Base-by-base conservation (phyloP, 2,329 filamentous ascomycete species). In the Daldinia eschscholtzii region DNA sequence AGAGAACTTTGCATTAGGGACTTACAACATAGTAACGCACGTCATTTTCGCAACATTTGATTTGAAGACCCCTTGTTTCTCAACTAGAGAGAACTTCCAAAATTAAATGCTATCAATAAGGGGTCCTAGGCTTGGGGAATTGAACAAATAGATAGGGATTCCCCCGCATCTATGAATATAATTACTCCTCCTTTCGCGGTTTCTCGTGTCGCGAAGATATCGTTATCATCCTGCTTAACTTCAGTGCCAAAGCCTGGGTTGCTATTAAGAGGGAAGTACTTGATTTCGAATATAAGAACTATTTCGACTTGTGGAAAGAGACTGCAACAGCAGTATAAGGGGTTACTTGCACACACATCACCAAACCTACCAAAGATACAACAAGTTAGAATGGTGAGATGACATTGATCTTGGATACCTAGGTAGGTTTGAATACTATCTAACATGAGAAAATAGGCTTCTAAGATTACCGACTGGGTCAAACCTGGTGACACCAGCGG, bases 391-490 rank as follows among this genome's bases (percentile, higher is more conserved):
- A 76, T 78, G 77, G 77, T 77, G 50, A 66, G 58, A 63, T 10
- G 1, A n/a, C 6, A 2, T n/a, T 42, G 5, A 3, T 6, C 37
- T 23, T 10, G 33, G 3, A 28, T 3, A n/a, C n/a, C n/a, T n/a
- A n/a, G n/a, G n/a, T n/a, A 15, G 13, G 7, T 20, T 33, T 35
- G 33, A 35, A 30, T 33, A 3, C 1, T 4, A 26, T 52, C 37
- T 57, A 52, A 61, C 23, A 4, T 23, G 15, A 23, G n/a, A 57
- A 41, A 41, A 55, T 12, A 76, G 73, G 65, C 71, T 13, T 72
- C 72, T 65, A 88, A 87, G 62, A 93, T 97, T 79, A 94, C 93
- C 52, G 89, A 95, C 76, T 97, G 93, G 93, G 93, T 96, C 59
- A 86, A 89, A 70, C 91, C 88, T 52, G 86, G 85, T 74, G 93